Percentiles rank a stretch among this genome's conserved stretches.
Evolutionary conservation across 768 basidiomycete species (phyloP).

Genomic region (Omphalotus guepiniiformis): DNA sequence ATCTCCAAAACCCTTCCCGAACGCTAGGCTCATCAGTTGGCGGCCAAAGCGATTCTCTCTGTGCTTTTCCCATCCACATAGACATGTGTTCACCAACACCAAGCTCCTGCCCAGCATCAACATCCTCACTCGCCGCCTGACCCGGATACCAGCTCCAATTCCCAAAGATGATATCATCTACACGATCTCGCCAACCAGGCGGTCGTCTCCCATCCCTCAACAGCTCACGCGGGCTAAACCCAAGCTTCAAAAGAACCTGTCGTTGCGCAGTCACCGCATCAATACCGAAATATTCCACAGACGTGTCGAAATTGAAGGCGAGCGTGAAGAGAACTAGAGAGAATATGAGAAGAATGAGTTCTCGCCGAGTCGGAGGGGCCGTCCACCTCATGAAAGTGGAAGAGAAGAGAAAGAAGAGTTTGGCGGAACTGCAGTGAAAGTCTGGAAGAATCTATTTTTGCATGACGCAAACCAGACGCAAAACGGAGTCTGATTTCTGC

Average conservation of each 20-base stretch:
- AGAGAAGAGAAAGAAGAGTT: too few species aligned
- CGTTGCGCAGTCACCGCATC: constrained; percentile 36
- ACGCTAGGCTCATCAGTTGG: constrained; percentile 32
- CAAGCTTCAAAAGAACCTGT: constrained; percentile 34
- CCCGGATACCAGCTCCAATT: constrained; percentile 63
- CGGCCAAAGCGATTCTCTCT: constrained; percentile 21
- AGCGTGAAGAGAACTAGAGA: constrained; percentile 63
- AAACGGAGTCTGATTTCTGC: too few species aligned
- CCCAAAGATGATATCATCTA: constrained; percentile 65
- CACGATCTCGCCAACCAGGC: constrained; percentile 47
- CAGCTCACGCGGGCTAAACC: constrained; percentile 34
- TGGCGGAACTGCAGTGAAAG: too few species aligned
- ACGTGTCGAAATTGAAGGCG: constrained; percentile 69
- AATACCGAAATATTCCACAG: constrained; percentile 48
- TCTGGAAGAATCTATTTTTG: too few species aligned
- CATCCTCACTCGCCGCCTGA: constrained; percentile 53
- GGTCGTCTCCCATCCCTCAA: constrained; percentile 45
- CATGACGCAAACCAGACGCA: too few species aligned
- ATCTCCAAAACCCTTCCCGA: constrained; percentile 50
- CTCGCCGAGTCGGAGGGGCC: constrained; percentile 67
- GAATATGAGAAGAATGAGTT: constrained; percentile 64
- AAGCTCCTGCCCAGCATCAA: constrained; percentile 40
- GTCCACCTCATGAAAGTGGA: constrained; percentile 71
- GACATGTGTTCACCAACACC: constrained; percentile 39
- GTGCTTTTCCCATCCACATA: constrained; percentile 36